These are phyloP conservation scores for Globisporangium megalacanthum DNA, from an alignment of 352 stramenopile species.

Conservation along the genomic window DNA sequence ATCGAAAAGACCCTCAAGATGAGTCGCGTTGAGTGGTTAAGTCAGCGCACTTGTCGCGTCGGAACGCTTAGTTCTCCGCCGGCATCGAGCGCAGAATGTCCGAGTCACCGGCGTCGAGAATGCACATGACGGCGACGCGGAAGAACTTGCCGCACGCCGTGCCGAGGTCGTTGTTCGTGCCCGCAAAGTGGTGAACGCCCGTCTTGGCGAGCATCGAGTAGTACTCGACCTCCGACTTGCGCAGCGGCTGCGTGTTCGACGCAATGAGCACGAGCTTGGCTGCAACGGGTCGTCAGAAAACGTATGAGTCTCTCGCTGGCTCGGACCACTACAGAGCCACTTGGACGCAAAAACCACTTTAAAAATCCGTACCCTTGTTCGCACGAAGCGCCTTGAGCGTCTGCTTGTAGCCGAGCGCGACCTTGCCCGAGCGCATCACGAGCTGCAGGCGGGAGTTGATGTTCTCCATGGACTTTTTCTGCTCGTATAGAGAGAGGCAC, in stretches of 20 bases:
- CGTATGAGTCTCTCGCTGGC: neutral
- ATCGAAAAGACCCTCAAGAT: slow-evolving; percentile 10
- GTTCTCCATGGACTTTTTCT: slow-evolving; percentile 98
- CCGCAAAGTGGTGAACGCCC: slow-evolving; percentile 97
- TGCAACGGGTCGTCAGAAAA: slow-evolving; percentile 8
- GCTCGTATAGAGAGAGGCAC: slow-evolving; percentile 19
- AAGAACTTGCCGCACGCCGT: slow-evolving; percentile 99
- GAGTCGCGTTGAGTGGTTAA: slow-evolving; percentile 6
- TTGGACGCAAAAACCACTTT: neutral
- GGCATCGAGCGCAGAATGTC: slow-evolving; percentile 94
- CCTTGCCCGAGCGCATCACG: slow-evolving; percentile 99
- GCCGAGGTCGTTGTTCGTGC: slow-evolving; percentile 98
- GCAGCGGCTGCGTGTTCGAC: slow-evolving; percentile 97
- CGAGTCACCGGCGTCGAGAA: slow-evolving; percentile 98
- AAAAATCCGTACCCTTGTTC: slow-evolving; percentile 66
- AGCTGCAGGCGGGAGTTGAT: slow-evolving; percentile 99
- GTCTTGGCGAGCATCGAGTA: slow-evolving; percentile 99
- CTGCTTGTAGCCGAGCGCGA: slow-evolving; percentile 98
- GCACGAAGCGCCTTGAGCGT: slow-evolving; percentile 96
- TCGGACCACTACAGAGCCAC: neutral
- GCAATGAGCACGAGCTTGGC: slow-evolving; percentile 98
- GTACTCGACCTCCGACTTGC: slow-evolving; percentile 99
- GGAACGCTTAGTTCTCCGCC: slow-evolving; percentile 29
- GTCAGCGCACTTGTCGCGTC: neutral
- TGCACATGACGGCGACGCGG: slow-evolving; percentile 94